Evolutionary conservation across 2,329 filamentous ascomycete species (phyloP), one percentile per base, ranked within the genome.

Genomic region (Phyllosticta citriasiana): DNA sequence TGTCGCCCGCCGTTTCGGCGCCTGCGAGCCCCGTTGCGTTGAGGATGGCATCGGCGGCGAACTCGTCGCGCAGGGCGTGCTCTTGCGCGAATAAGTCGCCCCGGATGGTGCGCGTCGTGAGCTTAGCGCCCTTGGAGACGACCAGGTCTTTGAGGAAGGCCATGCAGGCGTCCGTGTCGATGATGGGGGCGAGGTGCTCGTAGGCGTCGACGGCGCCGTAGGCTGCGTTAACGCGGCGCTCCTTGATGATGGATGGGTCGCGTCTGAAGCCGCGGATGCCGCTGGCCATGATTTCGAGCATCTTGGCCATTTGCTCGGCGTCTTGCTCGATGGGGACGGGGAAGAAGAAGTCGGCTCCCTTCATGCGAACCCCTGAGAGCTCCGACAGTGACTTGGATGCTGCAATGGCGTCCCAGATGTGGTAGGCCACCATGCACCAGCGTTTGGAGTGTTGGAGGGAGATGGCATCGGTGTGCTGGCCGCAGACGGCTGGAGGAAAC

Each of bases 91-190:
- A 61, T 1, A 78, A 68, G 62, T 77, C 72, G 7, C 71, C 68
- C 1, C 67, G 62, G 58, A 79, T 71, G 2, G 72, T 70, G 54
- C 74, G 72, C 0, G 75, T 77, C 47, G 74, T 68, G 19, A 77
- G 64, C 12, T 62, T 64, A 6, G 75, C 76, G 14, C 77, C 77
- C 63, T 79, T 79, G 52, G 66, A 64, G 30, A 71, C 63, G 25
- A 79, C 74, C 1, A 79, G 71, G 35, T 68, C 66, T 63, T 71
- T 76, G 56, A 79, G 67, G 68, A 72, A 78, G 24, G 65, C 63
- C 76, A 79, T 79, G 30, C 72, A 72, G 51, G 70, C 64, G 64
- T 79, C 77, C 0, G 77, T 78, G 64, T 80, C 77, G 62, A 80
- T 79, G 58, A 79, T 69, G 0, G 77, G 78, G 1, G 77, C 73